phyloP scores from a whole-genome alignment of 2,329 filamentous ascomycete species.

The Apiospora marii region DNA sequence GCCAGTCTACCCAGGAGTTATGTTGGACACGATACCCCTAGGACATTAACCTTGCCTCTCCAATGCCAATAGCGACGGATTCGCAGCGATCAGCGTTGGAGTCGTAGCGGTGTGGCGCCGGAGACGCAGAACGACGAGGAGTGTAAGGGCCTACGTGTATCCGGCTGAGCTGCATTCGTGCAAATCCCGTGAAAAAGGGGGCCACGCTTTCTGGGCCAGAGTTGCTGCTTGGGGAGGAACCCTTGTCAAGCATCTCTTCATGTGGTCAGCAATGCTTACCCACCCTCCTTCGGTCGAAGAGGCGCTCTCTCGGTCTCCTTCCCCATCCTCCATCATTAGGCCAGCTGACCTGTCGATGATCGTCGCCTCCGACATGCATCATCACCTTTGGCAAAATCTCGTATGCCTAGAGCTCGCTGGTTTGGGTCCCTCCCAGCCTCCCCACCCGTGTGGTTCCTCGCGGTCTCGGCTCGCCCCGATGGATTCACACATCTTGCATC shows the following conservation, averaged over 20 bases:
- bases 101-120: background rate
- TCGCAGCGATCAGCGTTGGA: background rate
- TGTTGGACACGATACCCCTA: background rate
- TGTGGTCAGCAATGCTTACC: background rate
- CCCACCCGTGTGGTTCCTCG: background rate
- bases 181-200: background rate
- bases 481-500: constrained; percentile 20
- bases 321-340: background rate
- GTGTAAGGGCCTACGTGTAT: background rate
- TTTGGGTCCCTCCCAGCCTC: background rate
- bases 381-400: background rate
- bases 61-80: background rate
- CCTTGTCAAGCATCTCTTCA: background rate
- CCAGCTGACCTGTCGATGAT: background rate
- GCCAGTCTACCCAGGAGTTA: background rate
- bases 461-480: constrained; percentile 11
- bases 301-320: background rate
- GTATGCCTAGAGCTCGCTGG: background rate
- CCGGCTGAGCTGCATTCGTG: background rate
- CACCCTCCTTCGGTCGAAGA: background rate
- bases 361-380: background rate
- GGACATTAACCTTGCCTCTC: background rate
- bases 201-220: too few species aligned
- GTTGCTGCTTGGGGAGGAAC: background rate
- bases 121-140: background rate